Evolutionary conservation across 2,329 filamentous ascomycete genomes (phyloP), one percentile per base, ranked within the genome.

Genomic region (Colletotrichum filicis): DNA sequence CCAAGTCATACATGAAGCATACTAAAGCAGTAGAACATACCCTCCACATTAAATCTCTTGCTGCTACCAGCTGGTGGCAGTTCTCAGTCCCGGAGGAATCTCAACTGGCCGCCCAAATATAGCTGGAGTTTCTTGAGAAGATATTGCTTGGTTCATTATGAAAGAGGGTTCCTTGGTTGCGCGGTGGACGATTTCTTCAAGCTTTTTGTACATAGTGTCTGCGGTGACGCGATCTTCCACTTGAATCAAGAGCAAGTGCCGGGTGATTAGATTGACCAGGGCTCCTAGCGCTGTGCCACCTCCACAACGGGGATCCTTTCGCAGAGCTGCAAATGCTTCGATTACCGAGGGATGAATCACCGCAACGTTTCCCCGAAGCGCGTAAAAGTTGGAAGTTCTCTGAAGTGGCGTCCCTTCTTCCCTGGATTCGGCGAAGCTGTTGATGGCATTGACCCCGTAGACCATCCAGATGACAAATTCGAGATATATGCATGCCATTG

Each of bases 401-500:
- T 26, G 24, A 24, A 28, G 7, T 3, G 52, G 12, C 4, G 52
- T 55, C 52, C 12, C n/a, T 4, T 55, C 61, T 9, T 66, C 49
- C 7, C 65, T 60, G 9, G 22, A 28, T 12, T 24, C 6, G 1
- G n/a, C 11, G 28, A 69, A 69, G 19, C 32, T 32, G 6, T 56
- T 19, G 8, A 71, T 30, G 30, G 55, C 68, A 5, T 52, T 12
- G 9, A 26, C 11, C 6, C 79, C 79, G 7, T 76, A 76, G 0
- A 80, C 58, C 0, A 81, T 53, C 80, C 80, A 82, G 11, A 80
- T 73, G 2, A 77, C 26, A 4, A 77, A 77, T 58, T 82, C 80
- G 2, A 82, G 69, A 0, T 75, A 74, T 4, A 82, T 76, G 22
- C 79, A 80, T 0, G 79, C 80, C 63, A 81, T 74, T 0, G 79